phyloP scores from a whole-genome alignment of 305 asterid species.

The Vinca major region DNA sequence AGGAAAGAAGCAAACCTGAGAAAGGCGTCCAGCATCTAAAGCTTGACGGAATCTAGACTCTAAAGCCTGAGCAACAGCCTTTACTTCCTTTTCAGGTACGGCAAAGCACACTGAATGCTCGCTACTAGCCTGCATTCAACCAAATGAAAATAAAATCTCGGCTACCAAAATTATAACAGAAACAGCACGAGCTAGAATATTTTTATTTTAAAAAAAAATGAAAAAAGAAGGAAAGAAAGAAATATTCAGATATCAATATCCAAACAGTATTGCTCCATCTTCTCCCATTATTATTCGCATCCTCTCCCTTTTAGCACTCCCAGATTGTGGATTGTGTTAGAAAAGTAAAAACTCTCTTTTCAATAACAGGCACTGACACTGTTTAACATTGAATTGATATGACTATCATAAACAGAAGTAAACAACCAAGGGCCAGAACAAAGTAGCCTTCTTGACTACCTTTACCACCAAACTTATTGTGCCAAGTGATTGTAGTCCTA shows the following conservation, averaged over 20 bases:
- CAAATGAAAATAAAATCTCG: conserved; percentile 6
- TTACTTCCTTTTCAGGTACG: conserved; percentile 91
- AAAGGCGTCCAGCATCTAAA: conserved; percentile 88
- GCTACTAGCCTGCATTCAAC: conserved; percentile 74
- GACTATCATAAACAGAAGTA: background rate
- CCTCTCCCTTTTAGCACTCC: background rate
- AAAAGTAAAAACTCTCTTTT: background rate
- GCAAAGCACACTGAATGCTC: conserved; percentile 99
- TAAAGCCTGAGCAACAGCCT: conserved; percentile 78
- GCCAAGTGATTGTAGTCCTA: background rate
- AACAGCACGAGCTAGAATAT: background rate
- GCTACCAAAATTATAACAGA: background rate
- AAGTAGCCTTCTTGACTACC: background rate
- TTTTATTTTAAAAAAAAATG: too few species aligned
- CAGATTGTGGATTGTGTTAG: background rate
- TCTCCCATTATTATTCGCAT: background rate
- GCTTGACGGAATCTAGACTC: conserved; percentile 85
- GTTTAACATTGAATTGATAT: background rate
- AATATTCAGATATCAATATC: background rate
- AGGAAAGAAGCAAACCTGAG: conserved; percentile 51
- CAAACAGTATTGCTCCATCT: background rate
- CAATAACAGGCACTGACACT: background rate
- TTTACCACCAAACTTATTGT: background rate
- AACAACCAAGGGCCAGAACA: background rate
- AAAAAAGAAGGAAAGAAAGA: background rate